These are phyloP conservation scores for Pachysandra terminalis DNA, from an alignment of 164 flowering plant species.

Conservation along the genomic window DNA sequence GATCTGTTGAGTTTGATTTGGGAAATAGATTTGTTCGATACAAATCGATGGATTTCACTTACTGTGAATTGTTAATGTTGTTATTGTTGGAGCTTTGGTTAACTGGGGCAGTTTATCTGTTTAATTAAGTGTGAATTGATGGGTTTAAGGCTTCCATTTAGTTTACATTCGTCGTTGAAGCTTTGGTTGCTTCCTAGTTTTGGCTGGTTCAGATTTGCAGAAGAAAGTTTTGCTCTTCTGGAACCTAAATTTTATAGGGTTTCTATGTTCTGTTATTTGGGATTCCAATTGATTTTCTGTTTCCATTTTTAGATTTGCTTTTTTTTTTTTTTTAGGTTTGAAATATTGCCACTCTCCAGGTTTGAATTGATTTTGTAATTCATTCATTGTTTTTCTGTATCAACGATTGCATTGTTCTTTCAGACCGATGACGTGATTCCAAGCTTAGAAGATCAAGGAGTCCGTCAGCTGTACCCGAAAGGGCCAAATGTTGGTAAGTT, in stretches of 20 bases:
- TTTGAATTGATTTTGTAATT: too few species aligned
- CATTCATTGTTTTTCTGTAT: too few species aligned
- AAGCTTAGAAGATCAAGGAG: slow-evolving; percentile 94
- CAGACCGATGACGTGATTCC: slow-evolving; percentile 95
- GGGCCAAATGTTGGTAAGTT: slow-evolving; percentile 73
- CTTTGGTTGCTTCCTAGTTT: background rate
- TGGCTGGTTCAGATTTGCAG: background rate
- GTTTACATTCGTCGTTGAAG: background rate
- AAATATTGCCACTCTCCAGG: background rate
- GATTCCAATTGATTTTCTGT: background rate
- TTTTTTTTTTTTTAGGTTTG: background rate
- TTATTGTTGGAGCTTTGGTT: background rate
- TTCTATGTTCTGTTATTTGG: background rate
- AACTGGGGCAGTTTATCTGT: too few species aligned
- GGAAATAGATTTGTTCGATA: background rate
- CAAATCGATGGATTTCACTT: background rate
- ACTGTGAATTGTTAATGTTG: background rate
- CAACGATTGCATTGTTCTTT: background rate
- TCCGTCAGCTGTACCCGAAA: slow-evolving; percentile 82
- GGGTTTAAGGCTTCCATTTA: too few species aligned
- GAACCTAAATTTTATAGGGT: background rate
- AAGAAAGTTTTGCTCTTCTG: too few species aligned
- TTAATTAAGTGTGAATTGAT: background rate
- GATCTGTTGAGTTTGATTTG: background rate
- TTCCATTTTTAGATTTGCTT: background rate